A percentile compares a stretch with the other conserved stretches of the same genome.
These are phyloP conservation scores for Termitomyces sp. DNA, from an alignment of 768 basidiomycete species.

Conservation along the genomic window DNA sequence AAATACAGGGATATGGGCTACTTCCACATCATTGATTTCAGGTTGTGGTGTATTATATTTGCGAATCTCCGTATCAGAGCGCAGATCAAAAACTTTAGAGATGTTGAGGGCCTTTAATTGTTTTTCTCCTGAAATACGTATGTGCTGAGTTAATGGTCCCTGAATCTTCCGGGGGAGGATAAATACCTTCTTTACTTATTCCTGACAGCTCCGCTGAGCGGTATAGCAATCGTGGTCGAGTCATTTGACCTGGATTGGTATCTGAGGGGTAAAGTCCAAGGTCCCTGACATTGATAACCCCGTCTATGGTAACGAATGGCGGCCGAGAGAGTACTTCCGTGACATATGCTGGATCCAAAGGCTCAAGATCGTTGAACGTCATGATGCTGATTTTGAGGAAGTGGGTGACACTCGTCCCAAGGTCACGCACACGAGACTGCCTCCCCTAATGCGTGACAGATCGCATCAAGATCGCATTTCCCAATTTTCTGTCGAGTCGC, in stretches of 20 bases:
- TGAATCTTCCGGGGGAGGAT: background rate
- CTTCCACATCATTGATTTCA: slow-evolving; percentile 54
- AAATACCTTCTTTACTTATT: slow-evolving; percentile 64
- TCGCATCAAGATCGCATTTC: slow-evolving; percentile 11
- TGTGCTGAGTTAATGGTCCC: background rate
- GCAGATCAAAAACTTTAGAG: slow-evolving; percentile 66
- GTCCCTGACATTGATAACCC: slow-evolving; percentile 73
- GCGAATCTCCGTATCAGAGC: slow-evolving; percentile 74
- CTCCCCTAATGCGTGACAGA: slow-evolving; percentile 26
- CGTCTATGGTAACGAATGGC: slow-evolving; percentile 67
- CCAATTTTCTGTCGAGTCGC: slow-evolving; percentile 29
- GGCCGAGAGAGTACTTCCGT: slow-evolving; percentile 57
- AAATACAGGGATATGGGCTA: slow-evolving; percentile 63
- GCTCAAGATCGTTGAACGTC: slow-evolving; percentile 42
- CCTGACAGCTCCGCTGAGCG: slow-evolving; percentile 71
- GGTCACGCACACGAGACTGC: slow-evolving; percentile 29
- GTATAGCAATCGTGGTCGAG: slow-evolving; percentile 52
- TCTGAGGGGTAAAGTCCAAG: slow-evolving; percentile 58
- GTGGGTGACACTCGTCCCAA: slow-evolving; percentile 4
- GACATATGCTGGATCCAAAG: slow-evolving; percentile 64
- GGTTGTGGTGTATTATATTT: slow-evolving; percentile 69
- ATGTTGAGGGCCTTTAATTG: slow-evolving; percentile 59
- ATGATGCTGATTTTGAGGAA: slow-evolving; percentile 21
- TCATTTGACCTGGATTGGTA: slow-evolving; percentile 41
- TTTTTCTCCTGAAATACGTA: slow-evolving; percentile 40